A percentile compares a stretch with the other conserved stretches of the same genome.
Evolutionary conservation across 345 rosid genomes (phyloP).

Genomic region (Viola odorata): DNA sequence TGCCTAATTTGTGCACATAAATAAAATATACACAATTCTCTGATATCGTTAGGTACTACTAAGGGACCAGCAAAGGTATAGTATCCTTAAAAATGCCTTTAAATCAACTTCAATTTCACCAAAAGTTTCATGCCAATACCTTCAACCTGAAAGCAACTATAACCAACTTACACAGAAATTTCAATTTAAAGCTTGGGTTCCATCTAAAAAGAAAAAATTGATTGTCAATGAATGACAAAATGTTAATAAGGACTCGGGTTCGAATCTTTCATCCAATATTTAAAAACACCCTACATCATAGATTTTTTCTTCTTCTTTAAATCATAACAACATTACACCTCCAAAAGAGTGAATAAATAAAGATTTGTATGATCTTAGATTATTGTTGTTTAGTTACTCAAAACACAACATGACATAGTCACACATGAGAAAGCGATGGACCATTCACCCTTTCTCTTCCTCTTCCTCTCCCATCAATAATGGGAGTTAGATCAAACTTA

Average conservation of each 20-base stretch:
- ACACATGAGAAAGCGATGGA: slow-evolving; percentile 33
- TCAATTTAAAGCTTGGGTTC: too few species aligned
- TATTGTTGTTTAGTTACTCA: slow-evolving; percentile 1
- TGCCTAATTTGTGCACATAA: neutral
- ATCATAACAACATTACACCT: neutral
- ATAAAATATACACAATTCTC: too few species aligned
- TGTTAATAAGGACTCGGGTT: too few species aligned
- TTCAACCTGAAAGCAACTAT: slow-evolving; percentile 11
- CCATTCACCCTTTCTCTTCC: slow-evolving; percentile 12
- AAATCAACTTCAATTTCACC: slow-evolving; percentile 20
- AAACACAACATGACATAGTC: slow-evolving; percentile 3
- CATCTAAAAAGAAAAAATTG: too few species aligned
- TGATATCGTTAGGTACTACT: neutral
- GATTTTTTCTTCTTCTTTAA: slow-evolving; percentile 7
- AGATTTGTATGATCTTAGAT: slow-evolving; percentile 1
- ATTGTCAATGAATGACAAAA: too few species aligned
- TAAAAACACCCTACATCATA: slow-evolving; percentile 9
- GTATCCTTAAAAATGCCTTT: neutral
- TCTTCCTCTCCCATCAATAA: slow-evolving; percentile 19
- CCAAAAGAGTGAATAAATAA: slow-evolving; percentile 15
- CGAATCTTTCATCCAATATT: too few species aligned
- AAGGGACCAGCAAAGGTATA: slow-evolving; percentile 2
- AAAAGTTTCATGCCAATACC: slow-evolving; percentile 10
- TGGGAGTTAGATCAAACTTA: slow-evolving; percentile 35
- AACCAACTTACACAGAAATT: neutral